These are phyloP conservation scores for Neurospora africana DNA, from an alignment of 495 filamentous ascomycete species.

Conservation along the genomic window DNA sequence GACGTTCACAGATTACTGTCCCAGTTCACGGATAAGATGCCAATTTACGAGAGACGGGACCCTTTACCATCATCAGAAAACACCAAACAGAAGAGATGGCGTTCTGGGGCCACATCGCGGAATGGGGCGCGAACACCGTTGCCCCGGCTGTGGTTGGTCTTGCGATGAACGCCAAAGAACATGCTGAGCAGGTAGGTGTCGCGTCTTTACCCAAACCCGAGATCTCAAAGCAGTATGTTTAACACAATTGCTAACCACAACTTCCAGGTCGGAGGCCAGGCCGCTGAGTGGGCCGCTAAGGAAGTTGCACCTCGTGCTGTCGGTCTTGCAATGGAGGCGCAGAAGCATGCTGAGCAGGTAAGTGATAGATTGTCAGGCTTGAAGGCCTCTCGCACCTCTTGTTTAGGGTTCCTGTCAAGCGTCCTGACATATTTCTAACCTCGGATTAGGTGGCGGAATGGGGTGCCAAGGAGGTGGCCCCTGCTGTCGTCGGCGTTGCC, in stretches of 20 bases:
- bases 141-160: neutral
- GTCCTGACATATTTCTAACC: neutral
- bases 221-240: no score
- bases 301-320: neutral
- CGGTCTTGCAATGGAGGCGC: neutral
- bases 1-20: no score
- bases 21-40: no score
- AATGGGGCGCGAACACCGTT: neutral
- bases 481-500: neutral
- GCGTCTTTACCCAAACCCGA: no score
- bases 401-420: neutral
- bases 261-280: neutral
- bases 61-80: neutral
- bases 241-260: neutral
- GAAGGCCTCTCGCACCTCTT: neutral
- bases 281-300: neutral
- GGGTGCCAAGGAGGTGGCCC: neutral
- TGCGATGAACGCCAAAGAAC: neutral
- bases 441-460: neutral
- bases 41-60: no score
- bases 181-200: neutral
- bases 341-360: neutral
- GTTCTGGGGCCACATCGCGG: neutral
- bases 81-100: neutral
- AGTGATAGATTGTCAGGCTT: neutral